Evolutionary conservation across 805 yeast genomes (phyloP), one percentile per base, ranked within the genome.

Genomic region (Teunomyces kruisii): DNA sequence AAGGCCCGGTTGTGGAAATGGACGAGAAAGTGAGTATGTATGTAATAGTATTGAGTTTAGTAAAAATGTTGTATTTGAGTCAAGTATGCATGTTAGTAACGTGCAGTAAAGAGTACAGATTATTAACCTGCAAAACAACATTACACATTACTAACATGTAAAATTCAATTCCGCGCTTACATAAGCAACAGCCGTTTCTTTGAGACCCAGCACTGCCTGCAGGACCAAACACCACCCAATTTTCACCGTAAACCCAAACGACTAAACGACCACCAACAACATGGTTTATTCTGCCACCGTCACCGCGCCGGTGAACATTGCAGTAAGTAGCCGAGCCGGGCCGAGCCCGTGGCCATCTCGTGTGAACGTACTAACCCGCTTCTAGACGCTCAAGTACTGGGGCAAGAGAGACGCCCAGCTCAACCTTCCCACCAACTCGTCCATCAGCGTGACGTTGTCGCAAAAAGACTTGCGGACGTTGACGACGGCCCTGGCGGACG

Each of bases 361-460:
- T n/a, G n/a, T n/a, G n/a, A n/a, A n/a, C n/a, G n/a, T n/a, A n/a
- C n/a, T n/a, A n/a, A n/a, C n/a, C n/a, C n/a, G n/a, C n/a, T n/a
- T n/a, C n/a, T n/a, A 83, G 83, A 94, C 98, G 32, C 77, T 94
- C 53, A 94, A 94, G 70, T 94, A 94, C 74, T 94, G 99, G 99
- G 99, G 99, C 40, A 94, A 94, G 70, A 81, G 99, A 61, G 98
- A 94, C 68, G 84, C 82, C 51, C 73, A 75, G 39, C 79, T 94
- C 59, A 94, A 94, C 62, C 74, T 94, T 43, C 99, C 99, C 40
- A 94, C 99, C 43, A 94, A 94, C 72, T 87, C 96, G 9, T 90
- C 97, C 24, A 90, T 94, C 54, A 88, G 97, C 16, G 97, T 94
- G 40, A 94, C 99, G 8, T 75, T 94, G 51, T 80, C 95, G 3